Base-by-base conservation (phyloP, 2,329 filamentous ascomycete species). In the Esteya vermicola region DNA sequence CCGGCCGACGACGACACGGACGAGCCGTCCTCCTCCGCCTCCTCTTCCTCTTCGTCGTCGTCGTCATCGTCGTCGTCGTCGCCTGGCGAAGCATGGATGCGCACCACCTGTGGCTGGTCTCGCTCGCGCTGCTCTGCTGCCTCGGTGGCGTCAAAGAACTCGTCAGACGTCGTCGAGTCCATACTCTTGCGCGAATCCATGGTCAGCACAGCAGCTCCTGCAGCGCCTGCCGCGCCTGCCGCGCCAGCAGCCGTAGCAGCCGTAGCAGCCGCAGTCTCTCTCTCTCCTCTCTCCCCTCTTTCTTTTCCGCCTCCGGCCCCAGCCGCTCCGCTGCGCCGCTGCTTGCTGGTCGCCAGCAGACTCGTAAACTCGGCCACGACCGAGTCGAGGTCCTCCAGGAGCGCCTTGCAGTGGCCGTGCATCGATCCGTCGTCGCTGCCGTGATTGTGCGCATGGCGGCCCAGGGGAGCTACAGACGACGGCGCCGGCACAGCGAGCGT, bases 131-230 rank as follows among this genome's bases (percentile, higher is more conserved):
- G 78, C 1, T 91, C 78, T 1, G 91, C 91, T 0, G 33, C 31
- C 20, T 33, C 19, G 14, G 91, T 78, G 1, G 91, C 91, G 56
- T 98, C 91, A 51, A 95, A 98, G 60, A 96, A 98, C 55, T 96
- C 89, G 42, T 93, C 84, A 3, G 73, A 73, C 2, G 83, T 81
- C 19, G 78, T 70, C 0, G 86, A 93, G 46, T 94, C 88, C 40
- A 93, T 74, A 52, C 86, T 94, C 52, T 71, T 67, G 28, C 70
- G 62, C 9, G 64, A 61, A 1, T 56, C 55, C 3, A 13, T 19
- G 73, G 59, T 30, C 85, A 75, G 38, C 85, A 72, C 25, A 81
- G 74, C 57, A 16, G 51, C 48, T 20, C 49, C 42, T 9, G 40
- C 42, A 4, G 69, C 58, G 7, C 75, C 67, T 16, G 60, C 51